Evolutionary conservation across 345 rosid species (phyloP), one percentile per base, ranked within the genome.

Genomic region (Pistacia integerrima): DNA sequence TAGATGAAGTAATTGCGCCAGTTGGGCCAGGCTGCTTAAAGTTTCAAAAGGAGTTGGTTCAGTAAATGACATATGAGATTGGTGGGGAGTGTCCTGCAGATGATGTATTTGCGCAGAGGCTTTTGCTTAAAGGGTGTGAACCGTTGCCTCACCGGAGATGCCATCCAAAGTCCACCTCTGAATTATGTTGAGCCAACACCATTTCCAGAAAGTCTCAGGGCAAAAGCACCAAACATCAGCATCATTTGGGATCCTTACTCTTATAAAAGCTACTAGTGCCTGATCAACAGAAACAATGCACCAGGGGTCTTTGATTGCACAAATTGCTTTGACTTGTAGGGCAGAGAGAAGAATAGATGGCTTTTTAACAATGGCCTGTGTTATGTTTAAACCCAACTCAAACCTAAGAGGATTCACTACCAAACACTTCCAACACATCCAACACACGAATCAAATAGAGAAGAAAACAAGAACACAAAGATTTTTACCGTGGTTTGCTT

Each of bases 111-210:
- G 85, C 88, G 30, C 91, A 88, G 54, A 81, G 75, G 74, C 79
- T 90, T 38, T 71, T 86, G 77, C 79, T 88, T 51, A 85, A 76
- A 51, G 91, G 89, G 2, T 85, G 90, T 25, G 90, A 90, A 69
- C 88, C 90, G 6, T 85, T 90, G 57, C 90, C 88, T 16, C 80
- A 80, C 30, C 49, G 88, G 36, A 75, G 89, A 64, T 90, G 93
- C 80, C 87, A 73, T 11, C 83, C 87, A 0, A 82, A 69, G 54
- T 72, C 87, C 22, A 25, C 86, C 82, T 2, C 30, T 10, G 2
- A 81, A 81, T 25, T 88, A 84, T 3, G 80, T 57, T 5, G 83
- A 85, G 67, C 90, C 89, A 16, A 54, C 59, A 1, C 80, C 84
- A 11, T 75, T 82, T 16, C 85, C 89, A 1, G 36, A 64, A 5